A percentile compares a stretch with the other conserved stretches of the same genome.
These are phyloP conservation scores for Aspergillus panamensis DNA, from an alignment of 495 filamentous ascomycete species.

Conservation along the genomic window DNA sequence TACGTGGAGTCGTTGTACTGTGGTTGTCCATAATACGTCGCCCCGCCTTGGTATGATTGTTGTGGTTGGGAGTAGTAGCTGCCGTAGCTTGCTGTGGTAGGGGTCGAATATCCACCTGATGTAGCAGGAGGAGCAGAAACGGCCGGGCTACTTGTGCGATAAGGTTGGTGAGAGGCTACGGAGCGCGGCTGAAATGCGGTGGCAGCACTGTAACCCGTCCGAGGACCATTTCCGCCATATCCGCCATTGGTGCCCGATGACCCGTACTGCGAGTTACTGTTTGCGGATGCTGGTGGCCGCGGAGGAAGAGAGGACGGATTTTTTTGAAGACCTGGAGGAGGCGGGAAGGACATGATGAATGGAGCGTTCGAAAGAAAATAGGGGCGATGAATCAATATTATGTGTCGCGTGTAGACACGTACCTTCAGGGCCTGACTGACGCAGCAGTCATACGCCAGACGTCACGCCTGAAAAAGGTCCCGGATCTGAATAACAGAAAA, in stretches of 20 bases:
- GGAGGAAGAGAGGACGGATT: constrained; percentile 73
- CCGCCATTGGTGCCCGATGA: constrained; percentile 36
- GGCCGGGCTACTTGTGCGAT: constrained; percentile 40
- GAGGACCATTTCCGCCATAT: constrained; percentile 32
- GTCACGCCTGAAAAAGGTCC: constrained; percentile 38
- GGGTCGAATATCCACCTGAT: constrained; percentile 37
- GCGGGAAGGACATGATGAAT: constrained; percentile 95
- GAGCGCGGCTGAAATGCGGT: constrained; percentile 62
- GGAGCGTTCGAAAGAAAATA: constrained; percentile 46
- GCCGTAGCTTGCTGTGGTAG: constrained; percentile 34
- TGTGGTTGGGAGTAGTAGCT: constrained; percentile 37
- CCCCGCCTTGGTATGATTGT: constrained; percentile 41
- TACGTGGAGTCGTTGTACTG: constrained; percentile 51
- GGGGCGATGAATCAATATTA: constrained; percentile 27
- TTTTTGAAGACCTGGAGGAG: constrained; percentile 80
- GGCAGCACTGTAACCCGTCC: constrained; percentile 41
- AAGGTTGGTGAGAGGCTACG: constrained; percentile 51
- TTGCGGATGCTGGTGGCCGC: constrained; percentile 69
- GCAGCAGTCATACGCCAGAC: constrained; percentile 39
- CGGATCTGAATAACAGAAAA: constrained; percentile 12
- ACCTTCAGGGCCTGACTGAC: constrained; percentile 54
- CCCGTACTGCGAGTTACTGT: constrained; percentile 50
- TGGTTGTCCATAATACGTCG: constrained; percentile 49
- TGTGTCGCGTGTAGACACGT: constrained; percentile 49
- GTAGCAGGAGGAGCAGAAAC: constrained; percentile 44